phyloP scores from a whole-genome alignment of 192 early-diverging fungal genomes.

The Diversispora eburnea region DNA sequence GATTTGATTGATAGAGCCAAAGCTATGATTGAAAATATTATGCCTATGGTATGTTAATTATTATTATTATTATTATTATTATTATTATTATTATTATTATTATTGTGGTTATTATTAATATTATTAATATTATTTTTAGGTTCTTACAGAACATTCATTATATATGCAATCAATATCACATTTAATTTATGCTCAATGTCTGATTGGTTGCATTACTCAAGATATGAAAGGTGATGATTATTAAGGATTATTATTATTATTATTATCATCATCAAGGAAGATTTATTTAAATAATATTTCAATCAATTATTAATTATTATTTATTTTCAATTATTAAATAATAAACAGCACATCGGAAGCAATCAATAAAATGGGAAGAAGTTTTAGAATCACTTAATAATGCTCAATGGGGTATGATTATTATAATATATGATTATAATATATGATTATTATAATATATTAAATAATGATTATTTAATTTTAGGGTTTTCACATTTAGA shows the following conservation, averaged over 20 bases:
- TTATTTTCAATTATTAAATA: no score
- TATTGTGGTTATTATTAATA: background rate
- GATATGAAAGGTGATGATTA: constrained; percentile 5
- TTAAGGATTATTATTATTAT: background rate
- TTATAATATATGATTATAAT: background rate
- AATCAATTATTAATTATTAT: background rate
- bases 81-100: background rate
- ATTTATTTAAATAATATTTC: no score
- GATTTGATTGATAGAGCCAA: constrained; percentile 13
- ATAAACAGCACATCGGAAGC: constrained; percentile 1
- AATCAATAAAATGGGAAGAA: constrained; percentile 5
- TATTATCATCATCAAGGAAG: no score
- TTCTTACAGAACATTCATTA: constrained; percentile 27
- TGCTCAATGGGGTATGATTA: background rate
- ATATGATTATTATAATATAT: background rate
- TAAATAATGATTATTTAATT: background rate
- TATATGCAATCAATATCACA: constrained; percentile 22
- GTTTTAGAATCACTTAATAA: background rate
- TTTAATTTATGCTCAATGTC: constrained; percentile 17
- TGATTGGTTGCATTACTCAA: constrained; percentile 22
- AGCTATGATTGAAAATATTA: constrained; percentile 26
- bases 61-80: background rate
- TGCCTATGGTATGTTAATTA: constrained; percentile 14
- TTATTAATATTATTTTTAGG: background rate
- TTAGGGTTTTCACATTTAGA: constrained; percentile 15